Base-by-base conservation (phyloP, 2,329 filamentous ascomycete genomes). In the Botrytis fragariae region DNA sequence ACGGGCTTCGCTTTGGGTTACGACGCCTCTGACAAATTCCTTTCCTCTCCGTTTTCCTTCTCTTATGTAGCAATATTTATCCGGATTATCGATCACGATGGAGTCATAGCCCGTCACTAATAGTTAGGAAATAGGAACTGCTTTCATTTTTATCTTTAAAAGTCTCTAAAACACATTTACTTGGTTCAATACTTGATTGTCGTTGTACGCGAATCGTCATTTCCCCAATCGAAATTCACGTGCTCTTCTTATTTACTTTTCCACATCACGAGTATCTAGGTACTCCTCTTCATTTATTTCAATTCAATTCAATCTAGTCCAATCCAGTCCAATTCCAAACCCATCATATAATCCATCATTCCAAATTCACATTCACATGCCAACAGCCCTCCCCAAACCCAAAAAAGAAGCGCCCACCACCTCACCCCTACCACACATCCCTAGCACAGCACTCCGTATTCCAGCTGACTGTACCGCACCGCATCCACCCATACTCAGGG, bases 301-400 rank as follows among this genome's bases (percentile, higher is more conserved):
- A 62, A 7, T 62, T 14, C 0, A n/a, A 1, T n/a, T 4, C n/a
- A 22, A 12, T 25, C 4, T 3, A 48, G 2, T 2, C 9, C 3
- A 61, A 0, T n/a, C 16, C n/a, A 22, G 25, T 5, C 9, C 12
- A 7, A 39, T 1, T 20, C 7, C 29, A 32, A n/a, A 32, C 4
- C 16, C 3, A 42, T 39, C 12, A 42, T 42, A 42, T 42, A 12
- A 42, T 42, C 12, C 35, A 37, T 37, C 35, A 37, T 37, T 37
- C 35, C 35, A 37, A 37, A 37, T 37, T 35, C 32, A 35, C 32
- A 35, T 35, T 18, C 18, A 39, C 37, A 39, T 12, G 37, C 9
- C 18, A 3, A 18, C 4, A 42, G 5, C 39, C 18, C 2, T 8
- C 8, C 9, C 9, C 42, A 25, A 48, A 35, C 29, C 10, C 42